These are phyloP conservation scores for Xylaria castorea DNA, from an alignment of 495 filamentous ascomycete genomes.

Conservation along the genomic window DNA sequence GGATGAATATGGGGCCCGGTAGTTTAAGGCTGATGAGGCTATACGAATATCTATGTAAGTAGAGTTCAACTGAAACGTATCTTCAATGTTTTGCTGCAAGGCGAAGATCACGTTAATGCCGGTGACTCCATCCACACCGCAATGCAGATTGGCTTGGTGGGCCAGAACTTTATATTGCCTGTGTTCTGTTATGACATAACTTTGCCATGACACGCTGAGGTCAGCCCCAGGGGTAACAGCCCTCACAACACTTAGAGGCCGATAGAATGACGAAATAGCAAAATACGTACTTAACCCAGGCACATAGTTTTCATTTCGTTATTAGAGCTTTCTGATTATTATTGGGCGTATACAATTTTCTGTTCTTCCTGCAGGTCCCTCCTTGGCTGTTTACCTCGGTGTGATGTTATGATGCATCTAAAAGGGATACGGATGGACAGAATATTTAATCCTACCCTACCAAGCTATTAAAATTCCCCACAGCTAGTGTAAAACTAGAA, in stretches of 20 bases:
- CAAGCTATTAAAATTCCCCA: too few relatives aligned
- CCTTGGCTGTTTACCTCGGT: background rate
- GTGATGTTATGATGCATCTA: background rate
- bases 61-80: background rate
- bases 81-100: background rate
- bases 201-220: background rate
- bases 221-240: slow-evolving; percentile 3
- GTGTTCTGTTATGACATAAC: slow-evolving; percentile 15
- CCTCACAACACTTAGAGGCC: background rate
- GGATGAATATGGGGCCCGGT: background rate
- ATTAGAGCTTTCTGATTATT: background rate
- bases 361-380: background rate
- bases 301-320: background rate
- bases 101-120: background rate
- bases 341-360: background rate
- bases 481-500: background rate
- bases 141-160: background rate
- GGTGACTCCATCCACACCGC: background rate
- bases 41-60: background rate
- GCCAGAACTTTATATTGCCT: slow-evolving; percentile 18
- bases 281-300: background rate
- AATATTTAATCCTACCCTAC: background rate
- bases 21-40: background rate
- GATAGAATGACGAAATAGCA: slow-evolving; percentile 1
- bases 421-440: background rate